phyloP scores from a whole-genome alignment of 2,329 filamentous ascomycete species.

The Shiraia bambusicola region DNA sequence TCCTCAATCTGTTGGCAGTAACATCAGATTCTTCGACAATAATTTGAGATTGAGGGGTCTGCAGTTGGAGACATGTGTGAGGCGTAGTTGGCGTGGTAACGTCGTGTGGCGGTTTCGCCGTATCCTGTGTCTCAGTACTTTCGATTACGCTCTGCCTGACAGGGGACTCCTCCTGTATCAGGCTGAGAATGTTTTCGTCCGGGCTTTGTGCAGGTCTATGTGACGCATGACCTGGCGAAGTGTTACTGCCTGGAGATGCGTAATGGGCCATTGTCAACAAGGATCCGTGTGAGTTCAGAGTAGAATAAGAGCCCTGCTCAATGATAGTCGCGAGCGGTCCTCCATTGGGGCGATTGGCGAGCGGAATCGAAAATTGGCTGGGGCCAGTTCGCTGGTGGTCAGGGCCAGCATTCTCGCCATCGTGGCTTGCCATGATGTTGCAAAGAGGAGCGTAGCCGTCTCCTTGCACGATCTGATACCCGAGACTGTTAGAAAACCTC shows the following conservation, averaged over 20 bases:
- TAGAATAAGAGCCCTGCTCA: conserved; percentile 47
- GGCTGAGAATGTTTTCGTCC: conserved; percentile 17
- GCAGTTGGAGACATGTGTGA: conserved; percentile 3
- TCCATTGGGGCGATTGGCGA: conserved; percentile 35
- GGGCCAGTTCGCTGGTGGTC: conserved; percentile 23
- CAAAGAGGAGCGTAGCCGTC: conserved; percentile 14
- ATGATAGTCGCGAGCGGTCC: conserved; percentile 48
- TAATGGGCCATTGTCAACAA: conserved; percentile 23
- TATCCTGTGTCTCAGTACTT: conserved; percentile 1
- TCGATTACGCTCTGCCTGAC: conserved; percentile 8
- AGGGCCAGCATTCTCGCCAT: conserved; percentile 5
- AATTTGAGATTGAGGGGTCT: conserved; percentile 6
- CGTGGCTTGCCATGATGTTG: conserved; percentile 2
- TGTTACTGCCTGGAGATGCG: conserved; percentile 18
- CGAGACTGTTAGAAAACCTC: conserved; percentile 3
- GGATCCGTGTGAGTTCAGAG: conserved; percentile 41
- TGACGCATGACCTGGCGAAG: conserved; percentile 15
- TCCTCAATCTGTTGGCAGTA: conserved; percentile 17
- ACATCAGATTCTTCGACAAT: conserved; percentile 4
- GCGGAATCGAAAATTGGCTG: conserved; percentile 28
- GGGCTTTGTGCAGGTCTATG: conserved; percentile 19
- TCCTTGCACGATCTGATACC: conserved; percentile 5
- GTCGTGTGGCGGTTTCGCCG: background rate
- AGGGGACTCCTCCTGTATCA: conserved; percentile 18
- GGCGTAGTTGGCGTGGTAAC: conserved; percentile 13